Conservation (phyloP, 139 green algal species). For the Tetradesmus lagerheimii region DNA sequence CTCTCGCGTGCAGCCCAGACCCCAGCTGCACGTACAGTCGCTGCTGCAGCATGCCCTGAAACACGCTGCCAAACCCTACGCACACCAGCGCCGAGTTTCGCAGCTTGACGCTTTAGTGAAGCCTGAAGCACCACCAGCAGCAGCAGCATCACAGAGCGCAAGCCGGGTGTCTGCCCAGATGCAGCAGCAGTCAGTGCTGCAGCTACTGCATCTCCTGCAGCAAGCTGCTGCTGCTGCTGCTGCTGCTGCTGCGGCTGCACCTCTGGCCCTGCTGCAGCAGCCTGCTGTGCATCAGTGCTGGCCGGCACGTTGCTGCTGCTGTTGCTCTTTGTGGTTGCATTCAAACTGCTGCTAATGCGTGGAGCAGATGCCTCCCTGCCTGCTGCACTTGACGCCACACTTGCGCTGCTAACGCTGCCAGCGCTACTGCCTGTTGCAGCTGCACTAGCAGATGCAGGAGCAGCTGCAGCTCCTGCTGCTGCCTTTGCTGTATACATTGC, state of each 20-base stretch:
- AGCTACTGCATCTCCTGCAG: neutral
- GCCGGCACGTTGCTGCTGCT: neutral
- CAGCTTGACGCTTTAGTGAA: neutral
- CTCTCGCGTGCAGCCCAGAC: neutral
- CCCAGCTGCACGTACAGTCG: neutral
- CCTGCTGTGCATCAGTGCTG: neutral
- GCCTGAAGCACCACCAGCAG: neutral
- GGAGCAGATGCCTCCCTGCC: neutral
- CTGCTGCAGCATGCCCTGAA: neutral
- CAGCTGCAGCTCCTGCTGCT: neutral
- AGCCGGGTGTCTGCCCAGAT: neutral
- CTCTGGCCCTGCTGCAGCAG: neutral
- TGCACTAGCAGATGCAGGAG: neutral
- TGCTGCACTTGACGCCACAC: neutral
- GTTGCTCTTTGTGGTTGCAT: neutral
- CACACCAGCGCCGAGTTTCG: neutral
- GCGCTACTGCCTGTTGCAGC: neutral
- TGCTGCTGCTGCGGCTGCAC: neutral
- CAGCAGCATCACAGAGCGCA: neutral
- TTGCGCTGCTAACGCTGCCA: neutral
- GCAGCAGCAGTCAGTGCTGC: neutral
- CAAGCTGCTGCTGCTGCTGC: neutral
- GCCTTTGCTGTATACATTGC: constrained; percentile 43
- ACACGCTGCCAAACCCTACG: too few species aligned
- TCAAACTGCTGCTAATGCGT: neutral